Base-by-base conservation (phyloP, 2,329 filamentous ascomycete genomes). In the Arachnopeziza araneosa region DNA sequence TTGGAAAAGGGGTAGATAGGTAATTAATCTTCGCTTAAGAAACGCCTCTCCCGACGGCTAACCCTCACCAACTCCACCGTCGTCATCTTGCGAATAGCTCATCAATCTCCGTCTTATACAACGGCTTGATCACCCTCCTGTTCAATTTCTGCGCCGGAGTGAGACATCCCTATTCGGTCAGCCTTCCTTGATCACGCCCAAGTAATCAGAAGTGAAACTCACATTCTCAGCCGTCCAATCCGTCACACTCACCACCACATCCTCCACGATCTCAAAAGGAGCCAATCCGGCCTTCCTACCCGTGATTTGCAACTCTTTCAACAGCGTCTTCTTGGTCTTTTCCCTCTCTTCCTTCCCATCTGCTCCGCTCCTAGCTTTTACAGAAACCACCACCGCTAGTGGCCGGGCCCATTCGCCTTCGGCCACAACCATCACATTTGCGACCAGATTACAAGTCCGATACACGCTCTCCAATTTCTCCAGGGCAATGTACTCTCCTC, bases 401-500 rank as follows among this genome's bases (percentile, higher is more conserved):
- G 93, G 90, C 69, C 90, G 88, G 64, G 84, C 80, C 22, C 75
- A 91, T 84, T 63, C 87, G 6, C 83, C 66, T 83, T 77, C 55
- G 90, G 90, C 93, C 71, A 95, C 89, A 55, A 96, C 82, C 80
- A 93, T 95, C 72, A 96, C 85, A 77, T 96, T 96, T 63, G 83
- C 83, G 21, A 96, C 90, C 17, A 88, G 83, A 19, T 84, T 80
- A 17, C 83, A 84, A 49, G 90, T 87, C 63, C 93, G 88, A 78
- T 97, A 97, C 57, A 96, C 81, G 2, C 92, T 89, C 78, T 97
- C 93, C 60, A 97, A 85, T 80, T 93, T 97, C 79, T 98, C 93
- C 7, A 98, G 83, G 23, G 93, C 93, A 74, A 98, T 95, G 76
- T 98, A 98, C 80, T 98, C 93, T 66, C 93, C 93, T 63, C 92